Percentiles rank a stretch among this genome's conserved stretches.
phyloP scores from a whole-genome alignment of 75 land plant genomes.

The Picea glauca region DNA sequence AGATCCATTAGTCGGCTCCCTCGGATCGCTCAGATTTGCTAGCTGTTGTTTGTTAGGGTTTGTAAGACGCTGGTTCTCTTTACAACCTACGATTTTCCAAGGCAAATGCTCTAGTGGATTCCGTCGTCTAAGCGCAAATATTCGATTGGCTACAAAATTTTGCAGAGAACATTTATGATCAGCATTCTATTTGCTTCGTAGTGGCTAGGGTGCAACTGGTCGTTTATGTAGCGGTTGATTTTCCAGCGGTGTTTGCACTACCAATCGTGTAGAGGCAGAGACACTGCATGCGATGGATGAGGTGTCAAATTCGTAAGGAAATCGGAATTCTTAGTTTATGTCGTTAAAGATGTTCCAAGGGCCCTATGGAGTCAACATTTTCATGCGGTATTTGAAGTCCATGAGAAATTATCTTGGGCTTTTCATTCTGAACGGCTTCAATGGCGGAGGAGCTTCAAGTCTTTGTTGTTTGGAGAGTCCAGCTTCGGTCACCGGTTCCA shows the following conservation, averaged over 20 bases:
- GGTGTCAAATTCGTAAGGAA: not conserved
- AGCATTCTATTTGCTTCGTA: not conserved
- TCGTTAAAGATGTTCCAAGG: not conserved
- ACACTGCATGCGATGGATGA: slow-evolving; percentile 1
- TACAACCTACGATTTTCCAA: not conserved
- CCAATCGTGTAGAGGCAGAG: not conserved
- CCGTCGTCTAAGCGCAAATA: not conserved
- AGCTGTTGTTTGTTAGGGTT: too few species aligned
- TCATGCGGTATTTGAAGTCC: not conserved
- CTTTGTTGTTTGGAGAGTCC: too few species aligned
- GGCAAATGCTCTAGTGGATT: not conserved
- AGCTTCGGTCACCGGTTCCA: too few species aligned
- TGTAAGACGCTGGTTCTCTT: too few species aligned
- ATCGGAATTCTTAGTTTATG: not conserved
- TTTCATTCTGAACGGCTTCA: not conserved
- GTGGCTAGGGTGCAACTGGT: not conserved
- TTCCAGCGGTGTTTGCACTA: not conserved
- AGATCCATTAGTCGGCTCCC: too few species aligned
- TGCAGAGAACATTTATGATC: slow-evolving; percentile 2
- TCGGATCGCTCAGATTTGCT: too few species aligned
- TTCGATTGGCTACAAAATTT: not conserved
- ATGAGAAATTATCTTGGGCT: not conserved
- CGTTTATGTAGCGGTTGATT: not conserved
- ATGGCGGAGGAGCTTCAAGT: too few species aligned
- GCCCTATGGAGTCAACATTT: not conserved